A percentile compares a stretch with the other conserved stretches of the same genome.
Evolutionary conservation across 176 grass and related monocot genomes (phyloP).

Genomic region (Pontederia crassipes): DNA sequence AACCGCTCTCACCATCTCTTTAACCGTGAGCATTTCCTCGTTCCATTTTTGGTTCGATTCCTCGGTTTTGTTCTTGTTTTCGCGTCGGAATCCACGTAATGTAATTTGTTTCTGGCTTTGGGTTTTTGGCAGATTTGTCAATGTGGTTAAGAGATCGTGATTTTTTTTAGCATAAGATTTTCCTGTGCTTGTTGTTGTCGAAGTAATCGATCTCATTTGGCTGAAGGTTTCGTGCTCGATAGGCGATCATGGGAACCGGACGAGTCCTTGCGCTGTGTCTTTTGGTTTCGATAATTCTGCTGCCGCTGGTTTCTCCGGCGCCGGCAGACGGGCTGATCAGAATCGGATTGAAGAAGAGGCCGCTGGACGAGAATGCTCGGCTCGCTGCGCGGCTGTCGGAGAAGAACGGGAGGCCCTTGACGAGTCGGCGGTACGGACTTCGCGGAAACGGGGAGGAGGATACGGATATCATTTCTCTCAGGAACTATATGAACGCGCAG

Average conservation of each 20-base stretch:
- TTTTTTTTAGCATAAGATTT: too few species aligned
- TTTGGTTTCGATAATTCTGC: constrained; percentile 33
- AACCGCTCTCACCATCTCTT: too few species aligned
- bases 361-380: constrained; percentile 15
- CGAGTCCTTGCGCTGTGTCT: constrained; percentile 14
- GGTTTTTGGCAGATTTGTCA: too few species aligned
- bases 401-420: constrained; percentile 20
- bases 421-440: constrained; percentile 37
- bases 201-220: too few species aligned
- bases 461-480: constrained; percentile 45
- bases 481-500: constrained; percentile 85
- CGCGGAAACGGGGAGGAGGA: constrained; percentile 15
- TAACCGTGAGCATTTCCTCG: too few species aligned
- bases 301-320: constrained; percentile 24
- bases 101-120: too few species aligned
- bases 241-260: constrained; percentile 33
- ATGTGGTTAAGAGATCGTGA: too few species aligned
- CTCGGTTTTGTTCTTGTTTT: too few species aligned
- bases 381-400: constrained; percentile 4
- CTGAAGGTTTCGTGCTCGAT: not conserved
- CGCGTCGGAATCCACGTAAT: too few species aligned
- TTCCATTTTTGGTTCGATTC: too few species aligned
- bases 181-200: too few species aligned
- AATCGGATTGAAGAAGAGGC: constrained; percentile 51
- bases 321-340: constrained; percentile 37